A percentile compares a stretch with the other conserved stretches of the same genome.
Evolutionary conservation across 2,329 filamentous ascomycete genomes (phyloP).

Genomic region (Aspergillus piperis): DNA sequence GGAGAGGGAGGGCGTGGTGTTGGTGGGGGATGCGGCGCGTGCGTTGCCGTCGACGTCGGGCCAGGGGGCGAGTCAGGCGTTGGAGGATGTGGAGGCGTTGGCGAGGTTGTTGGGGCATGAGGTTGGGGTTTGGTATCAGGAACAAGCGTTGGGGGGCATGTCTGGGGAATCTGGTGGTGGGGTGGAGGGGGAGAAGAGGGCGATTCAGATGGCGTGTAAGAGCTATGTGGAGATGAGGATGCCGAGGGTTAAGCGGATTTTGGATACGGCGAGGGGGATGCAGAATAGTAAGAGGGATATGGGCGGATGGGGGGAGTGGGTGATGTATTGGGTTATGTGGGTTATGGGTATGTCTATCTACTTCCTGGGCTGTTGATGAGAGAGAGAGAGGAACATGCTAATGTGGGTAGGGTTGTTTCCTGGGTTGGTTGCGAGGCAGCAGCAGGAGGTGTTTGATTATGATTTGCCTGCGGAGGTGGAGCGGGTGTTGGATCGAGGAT

Average conservation of each 20-base stretch:
- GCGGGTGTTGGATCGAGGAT: conserved; percentile 3
- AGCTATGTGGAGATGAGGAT: conserved; percentile 34
- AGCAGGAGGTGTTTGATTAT: conserved; percentile 26
- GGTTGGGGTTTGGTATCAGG: background rate
- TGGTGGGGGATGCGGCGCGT: conserved; percentile 61
- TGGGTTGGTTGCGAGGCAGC: conserved; percentile 15
- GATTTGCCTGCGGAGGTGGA: conserved; percentile 29
- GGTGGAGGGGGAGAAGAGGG: conserved; percentile 15
- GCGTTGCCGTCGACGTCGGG: conserved; percentile 57
- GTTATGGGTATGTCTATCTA: conserved; percentile 31
- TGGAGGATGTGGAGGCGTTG: conserved; percentile 57
- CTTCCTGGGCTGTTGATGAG: conserved; percentile 4
- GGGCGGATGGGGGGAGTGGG: conserved; percentile 36
- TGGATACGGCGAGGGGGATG: conserved; percentile 34
- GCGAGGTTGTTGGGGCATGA: conserved; percentile 42
- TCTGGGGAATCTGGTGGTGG: background rate
- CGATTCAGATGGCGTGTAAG: conserved; percentile 31
- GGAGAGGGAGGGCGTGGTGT: conserved; percentile 50
- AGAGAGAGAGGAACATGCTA: background rate
- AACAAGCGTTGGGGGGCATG: background rate
- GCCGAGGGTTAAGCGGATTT: conserved; percentile 37
- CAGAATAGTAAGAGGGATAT: conserved; percentile 40
- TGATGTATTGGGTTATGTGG: conserved; percentile 43
- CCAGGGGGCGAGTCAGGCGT: conserved; percentile 57
- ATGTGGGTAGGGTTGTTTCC: conserved; percentile 26